Evolutionary conservation across 106 monocot species (phyloP).

Genomic region (Dendrobium huoshanense): DNA sequence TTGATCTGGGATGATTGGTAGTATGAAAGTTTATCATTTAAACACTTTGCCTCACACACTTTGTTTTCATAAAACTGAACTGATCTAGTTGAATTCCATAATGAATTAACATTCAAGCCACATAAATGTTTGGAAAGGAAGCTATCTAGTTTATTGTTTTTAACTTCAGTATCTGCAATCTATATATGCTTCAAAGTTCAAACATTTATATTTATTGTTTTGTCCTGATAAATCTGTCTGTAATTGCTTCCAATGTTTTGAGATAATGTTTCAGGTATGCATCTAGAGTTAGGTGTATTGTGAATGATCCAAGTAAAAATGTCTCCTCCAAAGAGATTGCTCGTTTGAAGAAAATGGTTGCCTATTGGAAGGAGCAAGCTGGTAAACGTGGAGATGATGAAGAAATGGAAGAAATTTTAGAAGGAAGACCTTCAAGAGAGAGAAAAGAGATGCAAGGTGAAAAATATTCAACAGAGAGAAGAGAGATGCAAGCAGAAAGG

Average conservation of each 20-base stretch:
- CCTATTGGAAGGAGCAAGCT: conserved; percentile 96
- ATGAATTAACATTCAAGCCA: too few species aligned
- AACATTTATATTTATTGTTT: background rate
- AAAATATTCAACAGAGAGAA: conserved; percentile 21
- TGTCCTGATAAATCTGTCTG: background rate
- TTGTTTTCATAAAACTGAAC: background rate
- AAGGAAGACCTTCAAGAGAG: conserved; percentile 55
- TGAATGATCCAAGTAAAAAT: conserved; percentile 91
- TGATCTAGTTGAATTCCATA: background rate
- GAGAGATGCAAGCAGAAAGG: conserved; percentile 69
- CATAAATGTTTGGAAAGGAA: too few species aligned
- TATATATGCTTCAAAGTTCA: background rate
- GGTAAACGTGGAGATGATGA: conserved; percentile 77
- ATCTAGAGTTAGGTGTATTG: conserved; percentile 78
- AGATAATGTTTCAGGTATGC: conserved; percentile 61
- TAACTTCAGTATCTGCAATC: background rate
- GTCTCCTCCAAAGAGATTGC: conserved; percentile 77
- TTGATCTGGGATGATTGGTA: background rate
- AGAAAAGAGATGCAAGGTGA: conserved; percentile 5
- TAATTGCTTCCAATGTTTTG: background rate
- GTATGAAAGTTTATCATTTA: background rate
- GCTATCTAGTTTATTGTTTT: background rate
- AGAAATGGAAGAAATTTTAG: conserved; percentile 83
- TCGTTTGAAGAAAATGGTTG: conserved; percentile 74
- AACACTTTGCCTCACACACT: too few species aligned